These are phyloP conservation scores for Zostera marina DNA, from an alignment of 116 monocot genomes.

Conservation along the genomic window DNA sequence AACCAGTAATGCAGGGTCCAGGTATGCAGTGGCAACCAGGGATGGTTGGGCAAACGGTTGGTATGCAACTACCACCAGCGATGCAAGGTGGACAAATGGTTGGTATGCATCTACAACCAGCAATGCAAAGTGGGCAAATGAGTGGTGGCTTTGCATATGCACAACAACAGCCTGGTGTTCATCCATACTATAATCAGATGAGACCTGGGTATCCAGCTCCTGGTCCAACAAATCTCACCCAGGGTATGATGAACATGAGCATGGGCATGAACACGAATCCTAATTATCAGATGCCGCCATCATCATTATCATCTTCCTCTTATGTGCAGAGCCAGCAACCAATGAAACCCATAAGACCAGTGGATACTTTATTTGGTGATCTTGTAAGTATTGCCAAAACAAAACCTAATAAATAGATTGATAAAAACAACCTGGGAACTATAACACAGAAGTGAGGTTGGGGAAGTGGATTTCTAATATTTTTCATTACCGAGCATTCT, in stretches of 20 bases:
- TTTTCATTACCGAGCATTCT: too few species aligned
- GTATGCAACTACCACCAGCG: slow-evolving; percentile 11
- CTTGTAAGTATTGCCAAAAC: slow-evolving; percentile 82
- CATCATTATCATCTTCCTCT: slow-evolving; percentile 6
- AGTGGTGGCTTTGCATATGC: slow-evolving; percentile 23
- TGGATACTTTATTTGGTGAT: slow-evolving; percentile 96
- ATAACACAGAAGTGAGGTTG: too few species aligned
- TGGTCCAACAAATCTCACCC: slow-evolving; percentile 34
- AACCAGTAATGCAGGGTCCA: background rate
- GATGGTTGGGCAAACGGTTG: slow-evolving; percentile 8
- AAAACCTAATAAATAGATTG: slow-evolving; percentile 56
- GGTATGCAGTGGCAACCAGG: slow-evolving; percentile 8
- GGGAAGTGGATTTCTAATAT: too few species aligned
- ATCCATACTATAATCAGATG: slow-evolving; percentile 40
- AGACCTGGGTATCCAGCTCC: slow-evolving; percentile 17
- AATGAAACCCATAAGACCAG: slow-evolving; percentile 43
- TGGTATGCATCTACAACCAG: slow-evolving; percentile 11
- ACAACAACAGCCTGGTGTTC: slow-evolving; percentile 33
- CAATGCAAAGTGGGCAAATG: slow-evolving; percentile 32
- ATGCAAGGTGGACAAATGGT: slow-evolving; percentile 26
- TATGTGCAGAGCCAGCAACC: slow-evolving; percentile 19
- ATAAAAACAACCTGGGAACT: background rate
- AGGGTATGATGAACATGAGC: slow-evolving; percentile 33
- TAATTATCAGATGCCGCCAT: slow-evolving; percentile 17
- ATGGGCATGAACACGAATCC: slow-evolving; percentile 5